These are phyloP conservation scores for Cicer pinnatifidum DNA, from an alignment of 306 rosid species.

Conservation along the genomic window DNA sequence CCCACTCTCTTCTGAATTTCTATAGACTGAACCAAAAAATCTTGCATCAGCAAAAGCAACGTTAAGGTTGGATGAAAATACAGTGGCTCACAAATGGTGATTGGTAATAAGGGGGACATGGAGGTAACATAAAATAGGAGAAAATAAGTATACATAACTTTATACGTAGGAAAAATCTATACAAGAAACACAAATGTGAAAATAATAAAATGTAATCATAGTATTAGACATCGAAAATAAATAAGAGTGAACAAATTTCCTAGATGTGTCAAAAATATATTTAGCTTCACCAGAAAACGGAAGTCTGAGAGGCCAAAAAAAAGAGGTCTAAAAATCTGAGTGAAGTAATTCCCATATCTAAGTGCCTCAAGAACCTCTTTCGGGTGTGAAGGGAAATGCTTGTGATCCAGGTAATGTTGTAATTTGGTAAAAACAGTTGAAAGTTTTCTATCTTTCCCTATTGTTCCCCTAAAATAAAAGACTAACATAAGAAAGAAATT, in stretches of 20 bases:
- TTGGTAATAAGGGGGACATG: neutral
- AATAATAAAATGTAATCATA: conserved; percentile 9
- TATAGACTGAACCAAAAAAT: conserved; percentile 63
- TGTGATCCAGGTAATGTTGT: conserved; percentile 32
- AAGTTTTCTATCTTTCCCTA: conserved; percentile 1
- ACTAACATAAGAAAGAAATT: conserved; percentile 42
- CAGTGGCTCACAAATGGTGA: neutral
- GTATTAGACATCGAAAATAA: conserved; percentile 6
- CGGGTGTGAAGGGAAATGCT: conserved; percentile 1
- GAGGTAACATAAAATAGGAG: neutral
- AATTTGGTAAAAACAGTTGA: conserved; percentile 4
- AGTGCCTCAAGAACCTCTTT: conserved; percentile 37
- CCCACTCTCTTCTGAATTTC: conserved; percentile 95
- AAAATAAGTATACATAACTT: conserved; percentile 13
- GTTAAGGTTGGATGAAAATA: conserved; percentile 29
- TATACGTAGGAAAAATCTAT: conserved; percentile 8
- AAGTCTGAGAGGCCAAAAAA: conserved; percentile 9
- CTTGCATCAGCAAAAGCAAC: conserved; percentile 36
- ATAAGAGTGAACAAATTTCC: conserved; percentile 12
- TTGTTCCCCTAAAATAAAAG: conserved; percentile 27
- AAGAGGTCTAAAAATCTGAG: conserved; percentile 26
- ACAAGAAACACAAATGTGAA: conserved; percentile 18
- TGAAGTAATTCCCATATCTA: conserved; percentile 28
- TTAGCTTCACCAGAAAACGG: conserved; percentile 36
- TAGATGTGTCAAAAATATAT: conserved; percentile 7